Base-by-base conservation (phyloP, 1,284 basidiomycete species). In the Cutaneotrichosporon arboriforme region DNA sequence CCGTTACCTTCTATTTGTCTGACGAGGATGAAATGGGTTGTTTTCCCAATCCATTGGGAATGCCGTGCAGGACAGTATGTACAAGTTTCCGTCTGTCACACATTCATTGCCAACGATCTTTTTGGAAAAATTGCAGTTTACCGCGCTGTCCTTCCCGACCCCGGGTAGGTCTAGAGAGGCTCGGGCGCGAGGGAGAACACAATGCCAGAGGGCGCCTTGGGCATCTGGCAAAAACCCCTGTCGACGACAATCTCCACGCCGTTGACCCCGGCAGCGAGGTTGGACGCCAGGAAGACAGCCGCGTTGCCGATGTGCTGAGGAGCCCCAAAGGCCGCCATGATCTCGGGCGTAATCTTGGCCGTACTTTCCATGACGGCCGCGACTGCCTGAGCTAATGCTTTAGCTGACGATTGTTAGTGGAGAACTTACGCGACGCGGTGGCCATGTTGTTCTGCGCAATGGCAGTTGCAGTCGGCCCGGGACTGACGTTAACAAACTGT, bases 221-320 rank as follows among this genome's bases (percentile, higher is more conserved):
- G 53, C 38, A 33, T 17, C 49, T 55, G 53, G 34, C 44, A 34
- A 14, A 50, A 35, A 7, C 55, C 55, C 48, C 41, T 52, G 46
- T 57, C 55, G 22, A 49, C 55, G 42, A 52, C 35, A 12, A 57
- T 57, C 46, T 52, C 52, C 50, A 52, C 50, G 33, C 55, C 55
- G 20, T 57, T 57, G 26, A 57, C 42, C 8, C 55, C 50, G 4
- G 44, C 50, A 0, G 50, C 33, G 42, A 49, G 46, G 42, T 44
- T 38, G 2, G 48, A 50, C 20, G 51, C 51, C 17, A 57, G 55
- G 45, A 57, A 57, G 4, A 57, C 55, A 5, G 55, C 55, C 2
- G 46, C 42, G 31, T 53, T 35, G 8, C 46, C 51, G 23, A 57
- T 46, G 38, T 48, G 37, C 46, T 48, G 35, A n/a, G 55, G 55